Base-by-base conservation (phyloP, 208 protist genomes). In the Trypanosoma lewisi region DNA sequence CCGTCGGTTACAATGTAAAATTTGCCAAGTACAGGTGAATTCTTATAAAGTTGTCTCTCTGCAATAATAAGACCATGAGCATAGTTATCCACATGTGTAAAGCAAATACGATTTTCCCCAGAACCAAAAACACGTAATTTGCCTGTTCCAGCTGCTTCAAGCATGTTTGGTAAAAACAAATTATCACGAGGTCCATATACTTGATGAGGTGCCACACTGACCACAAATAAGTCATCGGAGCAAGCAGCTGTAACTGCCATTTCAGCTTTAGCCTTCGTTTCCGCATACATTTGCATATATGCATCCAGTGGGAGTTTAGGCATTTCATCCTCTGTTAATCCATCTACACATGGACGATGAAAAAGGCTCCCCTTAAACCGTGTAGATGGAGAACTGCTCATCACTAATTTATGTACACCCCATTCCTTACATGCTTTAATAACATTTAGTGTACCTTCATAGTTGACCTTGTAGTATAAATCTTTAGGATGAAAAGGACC, bases 1-100 rank as follows among this genome's bases (percentile, higher is more conserved):
- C 87, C 96, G 53, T 98, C 96, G 0, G 96, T 98, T 34, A 95
- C 87, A 71, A 98, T 96, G 75, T 98, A 98, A 64, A 98, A 98
- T 57, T 97, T 96, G 6, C 94, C 94, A 23, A 97, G 73, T 11
- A 94, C 91, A 0, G 88, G 89, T 9, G 87, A 96, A 30, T 82
- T 90, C 50, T 89, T 86, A 78, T 84, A 97, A 9, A 97, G 74
- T 52, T 93, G 80, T 37, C 78, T 73, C 59, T 97, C 94, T 0
- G 91, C 90, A 63, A 98, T 91, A 64, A 98, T 96, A 25, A 98
- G 82, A 16, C 85, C 95, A 59, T 98, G 95, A 54, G 87, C 89
- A 79, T 97, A 98, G 79, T 98, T 98, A 75, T 98, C 94, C 0
- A 98, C 94, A 68, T 98, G 93, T 0, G 91, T 97, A 62, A 98